Base-by-base conservation (phyloP, 23 red algal genomes). In the Gracilaria domingensis region DNA sequence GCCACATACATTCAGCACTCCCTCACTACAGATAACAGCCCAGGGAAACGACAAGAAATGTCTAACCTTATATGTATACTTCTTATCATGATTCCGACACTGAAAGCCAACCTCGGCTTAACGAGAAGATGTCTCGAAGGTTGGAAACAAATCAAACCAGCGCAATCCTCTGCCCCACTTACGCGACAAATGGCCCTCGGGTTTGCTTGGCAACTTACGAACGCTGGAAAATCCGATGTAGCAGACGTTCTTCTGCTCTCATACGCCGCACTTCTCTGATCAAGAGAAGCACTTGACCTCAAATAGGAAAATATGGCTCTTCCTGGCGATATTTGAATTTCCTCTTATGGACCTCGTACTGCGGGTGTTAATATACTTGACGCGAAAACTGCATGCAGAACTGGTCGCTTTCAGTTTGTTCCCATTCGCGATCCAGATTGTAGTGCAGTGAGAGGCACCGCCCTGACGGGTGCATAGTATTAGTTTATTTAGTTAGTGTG, bases 251-350 rank as follows among this genome's bases (percentile, higher is more conserved):
- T 82, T 23, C 35, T 82, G 50, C 18, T 82, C 25, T 35, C 21
- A 26, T 82, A 35, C 33, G 79, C 50, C 0, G 47, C 50, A 37
- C 61, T 20, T 30, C 33, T 65, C 2, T 13, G 54, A 82, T 23
- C 61, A 37, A 35, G 11, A 16, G 79, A 82, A 39, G 51, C 79
- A 18, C 24, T 82, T 11, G 32, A 59, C 12, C 79, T 82, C 26
- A 60, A 26, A 25, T 82, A 51, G 79, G 20, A 33, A 12, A 28
- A 82, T 64, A 0, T 55, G 17, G 79, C 12, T 38, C 0, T 82
- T 40, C 79, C 79, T 21, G 79, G 79, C 20, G 79, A 55, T 35
- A 55, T 82, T 21, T 51, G 49, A 8, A 26, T 64, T 40, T 56
- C 79, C 9, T 8, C 33, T 28, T 82, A 35, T 35, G 25, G 34